Base-by-base conservation (phyloP, 2,329 filamentous ascomycete genomes). In the Cercospora berteroae region DNA sequence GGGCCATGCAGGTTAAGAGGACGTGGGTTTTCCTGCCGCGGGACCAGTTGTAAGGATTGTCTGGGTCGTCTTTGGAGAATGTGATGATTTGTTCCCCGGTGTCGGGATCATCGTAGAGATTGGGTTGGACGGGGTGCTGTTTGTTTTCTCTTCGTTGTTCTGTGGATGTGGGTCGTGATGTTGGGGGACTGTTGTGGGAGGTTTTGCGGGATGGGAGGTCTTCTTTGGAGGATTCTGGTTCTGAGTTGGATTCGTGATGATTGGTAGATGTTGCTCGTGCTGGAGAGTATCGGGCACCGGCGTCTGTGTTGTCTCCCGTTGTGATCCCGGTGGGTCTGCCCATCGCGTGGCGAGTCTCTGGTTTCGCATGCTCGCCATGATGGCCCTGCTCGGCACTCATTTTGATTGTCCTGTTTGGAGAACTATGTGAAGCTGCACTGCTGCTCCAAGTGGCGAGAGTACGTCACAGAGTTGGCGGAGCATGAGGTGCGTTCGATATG, bases 1-100 rank as follows among this genome's bases (percentile, higher is more conserved):
- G 82, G 69, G 85, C 75, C 79, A 88, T 86, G 1, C 84, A 84
- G 0, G 85, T 82, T 27, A 86, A 73, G 2, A 89, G 74, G 5
- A 90, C 82, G 42, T 81, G 79, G 1, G 78, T 70, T 74, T 90
- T 91, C 72, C 83, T 86, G 60, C 44, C 59, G 25, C 59, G 42
- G 27, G 55, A 60, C 80, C 80, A 83, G 61, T 82, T 81, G 64
- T 81, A 79, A 1, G 81, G 81, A 61, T 81, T 78, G 0, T 76
- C 75, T 13, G 77, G 77, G 68, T 83, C 81, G 23, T 75, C 76
- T 36, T 77, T 74, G 27, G 71, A 73, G 67, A 83, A 83, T 1
- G 76, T 74, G 5, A 83, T 74, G 23, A 80, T 73, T 5, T 69
- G 77, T 55, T 55, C 20, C 2, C 39, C 36, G 5, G 12, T 29